These are phyloP conservation scores for Aspergillus sp. DNA, from an alignment of 2,329 filamentous ascomycete genomes.

Conservation along the genomic window DNA sequence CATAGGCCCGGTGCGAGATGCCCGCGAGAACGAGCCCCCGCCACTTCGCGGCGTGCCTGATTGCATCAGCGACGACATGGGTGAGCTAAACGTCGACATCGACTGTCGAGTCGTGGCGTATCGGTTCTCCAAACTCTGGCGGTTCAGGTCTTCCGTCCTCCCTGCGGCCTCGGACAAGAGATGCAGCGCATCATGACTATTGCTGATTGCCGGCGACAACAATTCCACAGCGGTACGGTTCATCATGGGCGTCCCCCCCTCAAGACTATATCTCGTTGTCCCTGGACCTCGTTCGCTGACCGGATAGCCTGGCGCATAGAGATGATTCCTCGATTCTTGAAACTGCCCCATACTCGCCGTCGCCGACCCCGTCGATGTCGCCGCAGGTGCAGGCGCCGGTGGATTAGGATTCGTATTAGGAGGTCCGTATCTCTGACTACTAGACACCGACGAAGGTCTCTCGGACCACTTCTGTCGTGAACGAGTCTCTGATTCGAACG, in stretches of 20 bases:
- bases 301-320: constrained; percentile 17
- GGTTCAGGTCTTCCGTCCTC: constrained; percentile 42
- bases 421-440: constrained; percentile 12
- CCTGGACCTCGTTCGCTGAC: constrained; percentile 15
- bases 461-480: constrained; percentile 26
- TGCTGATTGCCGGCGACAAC: constrained; percentile 65
- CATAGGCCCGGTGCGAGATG: constrained; percentile 36
- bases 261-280: constrained; percentile 22
- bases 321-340: constrained; percentile 20
- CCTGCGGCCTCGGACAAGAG: constrained; percentile 77
- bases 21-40: constrained; percentile 28
- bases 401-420: constrained; percentile 5
- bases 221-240: constrained; percentile 53
- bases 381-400: background rate
- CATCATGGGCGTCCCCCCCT: constrained; percentile 51
- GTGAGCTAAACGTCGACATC: constrained; percentile 32
- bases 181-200: constrained; percentile 85
- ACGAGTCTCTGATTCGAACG: constrained; percentile 17
- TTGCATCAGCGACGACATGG: constrained; percentile 29
- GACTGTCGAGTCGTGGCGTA: constrained; percentile 29
- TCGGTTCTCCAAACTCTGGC: constrained; percentile 42
- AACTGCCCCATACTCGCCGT: constrained; percentile 19
- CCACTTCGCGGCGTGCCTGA: constrained; percentile 27
- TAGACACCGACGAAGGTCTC: constrained; percentile 8
- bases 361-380: constrained; percentile 1